Base-by-base conservation (phyloP, 768 basidiomycete species). In the Rhodotorula paludigena region DNA sequence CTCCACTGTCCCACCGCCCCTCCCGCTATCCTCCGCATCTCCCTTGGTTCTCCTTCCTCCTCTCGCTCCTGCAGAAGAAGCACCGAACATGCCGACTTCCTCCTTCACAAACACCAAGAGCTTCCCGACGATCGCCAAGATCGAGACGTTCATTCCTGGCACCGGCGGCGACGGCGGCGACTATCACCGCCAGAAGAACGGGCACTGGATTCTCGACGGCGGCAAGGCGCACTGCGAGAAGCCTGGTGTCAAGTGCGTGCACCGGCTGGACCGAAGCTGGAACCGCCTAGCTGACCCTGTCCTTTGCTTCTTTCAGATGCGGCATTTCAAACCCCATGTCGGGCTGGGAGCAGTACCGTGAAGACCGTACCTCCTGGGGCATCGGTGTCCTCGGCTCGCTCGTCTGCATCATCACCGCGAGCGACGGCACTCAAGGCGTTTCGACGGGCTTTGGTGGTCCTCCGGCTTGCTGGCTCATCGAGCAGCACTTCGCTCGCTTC, bases 381-480 rank as follows among this genome's bases (percentile, higher is more conserved):
- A 80, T 80, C 72, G 80, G 78, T 41, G 80, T 80, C 16, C 77
- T 80, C 60, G 80, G 80, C 30, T 77, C 76, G 33, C 68, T 80
- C 56, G 79, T 80, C 63, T 78, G 80, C 75, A 78, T 78, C 69
- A 56, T 80, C 57, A 78, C 78, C 21, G 80, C 80, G 14, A 69
- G 72, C 28, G 79, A 80, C 64, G 80, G 80, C n/a, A 78, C 78
- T 0, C 73, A 77, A 30, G 53, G 60, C 28, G 28, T 52, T 23
- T 38, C 60, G 16, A 41, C 39, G 5, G 51, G 78, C 28, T 79
- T 79, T 67, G 79, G 78, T 18, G 79, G 79, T 9, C 78, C 78
- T 5, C 67, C 67, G 0, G 61, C 79, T 76, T 79, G 78, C 63
- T 80, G 77, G 77, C 71, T 80, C 48, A 80, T 80, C 64, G 80